A percentile compares a stretch with the other conserved stretches of the same genome.
Evolutionary conservation across 2,329 filamentous ascomycete species (phyloP).

Genomic region (Paramyrothecium sp.): DNA sequence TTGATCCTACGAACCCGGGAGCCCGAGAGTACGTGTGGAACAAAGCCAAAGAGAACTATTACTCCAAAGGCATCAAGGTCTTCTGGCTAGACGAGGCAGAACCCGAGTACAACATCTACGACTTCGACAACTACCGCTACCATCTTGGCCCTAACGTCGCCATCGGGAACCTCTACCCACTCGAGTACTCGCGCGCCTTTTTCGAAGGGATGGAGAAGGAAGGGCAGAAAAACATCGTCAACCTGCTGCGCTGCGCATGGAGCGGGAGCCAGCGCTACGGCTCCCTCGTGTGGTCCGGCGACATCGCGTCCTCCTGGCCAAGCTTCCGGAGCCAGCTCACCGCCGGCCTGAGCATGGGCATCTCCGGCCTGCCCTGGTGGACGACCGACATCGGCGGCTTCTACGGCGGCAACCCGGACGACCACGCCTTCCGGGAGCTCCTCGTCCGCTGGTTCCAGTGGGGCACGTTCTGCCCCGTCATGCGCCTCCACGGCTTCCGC

Average conservation of each 20-base stretch:
- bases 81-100: conserved; percentile 73
- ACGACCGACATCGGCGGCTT: conserved; percentile 72
- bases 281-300: conserved; percentile 65
- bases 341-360: conserved; percentile 64
- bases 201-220: conserved; percentile 54
- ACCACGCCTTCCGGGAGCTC: conserved; percentile 58
- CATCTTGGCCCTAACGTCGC: conserved; percentile 29
- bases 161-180: conserved; percentile 60
- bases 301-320: conserved; percentile 63
- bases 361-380: conserved; percentile 66
- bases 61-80: conserved; percentile 57
- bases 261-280: conserved; percentile 60
- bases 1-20: conserved; percentile 62
- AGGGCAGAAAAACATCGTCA: conserved; percentile 57
- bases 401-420: conserved; percentile 59
- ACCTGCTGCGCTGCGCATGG: conserved; percentile 50
- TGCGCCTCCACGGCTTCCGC: conserved; percentile 65
- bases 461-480: conserved; percentile 66
- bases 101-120: conserved; percentile 63
- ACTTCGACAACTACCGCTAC: conserved; percentile 62
- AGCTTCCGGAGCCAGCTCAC: conserved; percentile 59
- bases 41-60: conserved; percentile 59
- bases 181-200: conserved; percentile 57
- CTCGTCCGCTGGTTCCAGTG: conserved; percentile 70
- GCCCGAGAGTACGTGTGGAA: conserved; percentile 59